Evolutionary conservation across 352 stramenopile genomes (phyloP).

Genomic region (Peronosclerospora sorghi): DNA sequence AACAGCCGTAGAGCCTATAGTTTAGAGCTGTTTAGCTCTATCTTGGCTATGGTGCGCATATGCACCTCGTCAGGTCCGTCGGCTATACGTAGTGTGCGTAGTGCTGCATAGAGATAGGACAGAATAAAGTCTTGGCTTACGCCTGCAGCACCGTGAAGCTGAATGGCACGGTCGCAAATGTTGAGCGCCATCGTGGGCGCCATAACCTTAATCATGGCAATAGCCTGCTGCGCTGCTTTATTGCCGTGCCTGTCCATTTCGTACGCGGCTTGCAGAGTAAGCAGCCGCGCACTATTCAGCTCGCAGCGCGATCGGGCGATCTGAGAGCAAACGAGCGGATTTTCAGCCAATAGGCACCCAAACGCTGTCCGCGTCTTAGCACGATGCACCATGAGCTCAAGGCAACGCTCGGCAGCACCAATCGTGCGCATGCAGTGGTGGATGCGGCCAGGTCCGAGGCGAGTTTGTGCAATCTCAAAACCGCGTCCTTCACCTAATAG

Average conservation of each 20-base stretch:
- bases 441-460: constrained; percentile 91
- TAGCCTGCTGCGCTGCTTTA: constrained; percentile 85
- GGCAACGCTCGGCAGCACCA: constrained; percentile 79
- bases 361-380: constrained; percentile 91
- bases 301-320: constrained; percentile 77
- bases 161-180: constrained; percentile 88
- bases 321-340: constrained; percentile 66
- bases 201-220: constrained; percentile 95
- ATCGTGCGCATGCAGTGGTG: constrained; percentile 98
- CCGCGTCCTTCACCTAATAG: constrained; percentile 73
- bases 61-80: constrained; percentile 97
- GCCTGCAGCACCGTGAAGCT: constrained; percentile 64
- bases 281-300: constrained; percentile 71
- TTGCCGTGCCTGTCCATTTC: constrained; percentile 81
- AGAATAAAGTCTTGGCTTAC: constrained; percentile 91
- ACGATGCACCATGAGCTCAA: constrained; percentile 81
- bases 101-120: constrained; percentile 81
- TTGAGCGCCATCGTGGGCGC: constrained; percentile 85
- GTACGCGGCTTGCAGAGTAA: constrained; percentile 85
- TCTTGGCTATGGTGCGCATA: constrained; percentile 88
- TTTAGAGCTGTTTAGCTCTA: constrained; percentile 76
- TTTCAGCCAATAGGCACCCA: constrained; percentile 87
- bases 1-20: constrained; percentile 18
- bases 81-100: constrained; percentile 90
- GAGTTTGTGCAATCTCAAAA: constrained; percentile 86